These are phyloP conservation scores for Ramularia endophylla DNA, from an alignment of 2,329 filamentous ascomycete genomes.

Conservation along the genomic window DNA sequence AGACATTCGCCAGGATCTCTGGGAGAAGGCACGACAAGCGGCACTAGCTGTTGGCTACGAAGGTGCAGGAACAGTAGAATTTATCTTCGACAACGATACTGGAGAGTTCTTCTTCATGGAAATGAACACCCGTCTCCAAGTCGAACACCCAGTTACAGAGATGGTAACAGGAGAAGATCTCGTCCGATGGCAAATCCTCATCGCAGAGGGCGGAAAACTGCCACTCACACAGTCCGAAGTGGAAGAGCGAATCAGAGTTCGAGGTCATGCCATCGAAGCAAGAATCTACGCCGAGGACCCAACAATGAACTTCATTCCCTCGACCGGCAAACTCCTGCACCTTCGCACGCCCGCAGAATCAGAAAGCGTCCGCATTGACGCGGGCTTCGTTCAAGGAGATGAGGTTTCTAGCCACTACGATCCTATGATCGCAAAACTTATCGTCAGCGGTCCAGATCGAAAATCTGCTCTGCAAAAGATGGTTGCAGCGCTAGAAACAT, in stretches of 20 bases:
- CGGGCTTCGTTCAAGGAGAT: constrained; percentile 85
- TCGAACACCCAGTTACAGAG: constrained; percentile 92
- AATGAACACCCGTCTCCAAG: constrained; percentile 78
- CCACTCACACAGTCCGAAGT: constrained; percentile 62
- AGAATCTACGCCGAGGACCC: constrained; percentile 96
- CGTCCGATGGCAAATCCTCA: constrained; percentile 91
- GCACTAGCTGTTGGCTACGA: constrained; percentile 60
- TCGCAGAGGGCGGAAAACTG: constrained; percentile 66
- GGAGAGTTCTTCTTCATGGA: constrained; percentile 66
- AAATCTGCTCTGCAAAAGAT: constrained; percentile 79
- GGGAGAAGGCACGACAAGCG: constrained; percentile 59
- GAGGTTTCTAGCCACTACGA: constrained; percentile 94
- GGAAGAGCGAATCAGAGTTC: constrained; percentile 61
- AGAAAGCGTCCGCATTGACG: constrained; percentile 80
- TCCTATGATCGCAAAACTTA: constrained; percentile 98
- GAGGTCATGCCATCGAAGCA: constrained; percentile 88
- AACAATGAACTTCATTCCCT: constrained; percentile 84
- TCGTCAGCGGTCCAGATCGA: constrained; percentile 74
- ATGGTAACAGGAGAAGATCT: constrained; percentile 71
- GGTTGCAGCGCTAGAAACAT: constrained; percentile 71
- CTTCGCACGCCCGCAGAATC: constrained; percentile 65
- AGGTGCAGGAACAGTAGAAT: constrained; percentile 62
- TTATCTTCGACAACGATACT: constrained; percentile 63
- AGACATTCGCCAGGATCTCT: constrained; percentile 55
- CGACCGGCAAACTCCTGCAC: constrained; percentile 82